Evolutionary conservation across 345 rosid species (phyloP), one percentile per base, ranked within the genome.

Genomic region (Garcia nutans): DNA sequence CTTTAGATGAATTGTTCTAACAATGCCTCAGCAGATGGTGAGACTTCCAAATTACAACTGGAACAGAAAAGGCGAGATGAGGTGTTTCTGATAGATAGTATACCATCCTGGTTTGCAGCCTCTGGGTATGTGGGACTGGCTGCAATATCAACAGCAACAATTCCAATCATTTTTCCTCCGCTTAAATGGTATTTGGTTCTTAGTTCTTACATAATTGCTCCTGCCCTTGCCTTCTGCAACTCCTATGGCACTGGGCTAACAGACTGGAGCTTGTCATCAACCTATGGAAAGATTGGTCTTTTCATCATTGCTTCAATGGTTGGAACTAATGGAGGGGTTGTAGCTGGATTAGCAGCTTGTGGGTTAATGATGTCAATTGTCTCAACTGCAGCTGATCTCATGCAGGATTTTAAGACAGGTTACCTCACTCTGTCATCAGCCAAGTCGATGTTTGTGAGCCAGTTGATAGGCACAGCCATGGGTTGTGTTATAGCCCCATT

Each of bases 331-430:
- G 98, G 98, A 44, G 98, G 98, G 15, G 95, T 92, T 73, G 82
- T 94, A 49, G 98, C 97, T 3, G 95, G 98, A 47, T 84, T 92
- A 76, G 97, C 92, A 56, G 97, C 97, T 23, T 91, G 89, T 79
- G 97, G 93, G 28, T 87, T 90, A 42, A 94, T 94, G 98, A 94
- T 92, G 97, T 78, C 97, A 57, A 94, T 94, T 23, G 95, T 94
- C 82, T 87, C 98, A 57, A 94, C 92, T 0, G 98, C 98, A 10
- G 97, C 97, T 66, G 97, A 95, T 85, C 97, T 95, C 41, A 91
- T 95, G 97, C 97, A 93, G 84, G 97, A 95, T 82, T 93, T 95
- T 76, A 95, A 93, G 86, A 93, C 96, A 6, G 94, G 94, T 72
- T 91, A 91, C 85, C 93, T 90, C 56, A 92, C 99, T 23, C 73